These are phyloP conservation scores for Catenaria anguillulae DNA, from an alignment of 371 early-diverging fungal species.

Conservation along the genomic window DNA sequence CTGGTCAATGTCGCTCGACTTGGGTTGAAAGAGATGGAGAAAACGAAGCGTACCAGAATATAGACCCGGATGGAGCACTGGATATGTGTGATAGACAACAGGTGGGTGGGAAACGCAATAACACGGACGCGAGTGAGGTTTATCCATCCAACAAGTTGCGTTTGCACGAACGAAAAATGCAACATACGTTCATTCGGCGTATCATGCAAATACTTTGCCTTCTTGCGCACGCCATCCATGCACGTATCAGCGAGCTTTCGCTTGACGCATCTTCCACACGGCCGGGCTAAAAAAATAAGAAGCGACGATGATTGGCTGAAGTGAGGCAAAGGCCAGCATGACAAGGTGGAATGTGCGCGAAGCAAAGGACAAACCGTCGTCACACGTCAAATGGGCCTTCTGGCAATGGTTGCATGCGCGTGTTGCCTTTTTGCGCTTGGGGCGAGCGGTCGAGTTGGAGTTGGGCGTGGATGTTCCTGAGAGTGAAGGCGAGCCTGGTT, in stretches of 20 bases:
- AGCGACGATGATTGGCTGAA: too few relatives aligned
- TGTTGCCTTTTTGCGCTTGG: too few relatives aligned
- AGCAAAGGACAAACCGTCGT: slow-evolving; percentile 36
- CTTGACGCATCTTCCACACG: slow-evolving; percentile 72
- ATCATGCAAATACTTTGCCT: slow-evolving; percentile 62
- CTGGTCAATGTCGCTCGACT: too few relatives aligned
- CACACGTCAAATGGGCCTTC: slow-evolving; percentile 43
- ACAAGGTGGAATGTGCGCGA: slow-evolving; percentile 9
- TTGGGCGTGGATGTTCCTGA: not conserved
- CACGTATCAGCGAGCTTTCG: slow-evolving; percentile 55
- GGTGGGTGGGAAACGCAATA: not conserved
- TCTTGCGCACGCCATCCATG: slow-evolving; percentile 58
- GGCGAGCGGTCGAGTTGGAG: too few relatives aligned
- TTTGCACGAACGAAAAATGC: not conserved
- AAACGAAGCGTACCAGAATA: not conserved
- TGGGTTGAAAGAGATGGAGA: too few relatives aligned
- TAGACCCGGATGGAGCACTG: not conserved
- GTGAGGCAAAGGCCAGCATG: not conserved
- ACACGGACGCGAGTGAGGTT: too few relatives aligned
- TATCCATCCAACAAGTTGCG: not conserved
- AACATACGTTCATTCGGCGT: slow-evolving; percentile 4
- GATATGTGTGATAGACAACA: too few relatives aligned
- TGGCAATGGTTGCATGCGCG: slow-evolving; percentile 28
- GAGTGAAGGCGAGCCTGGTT: too few relatives aligned
- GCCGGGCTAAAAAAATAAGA: slow-evolving; percentile 30